phyloP scores from a whole-genome alignment of 148 eudicot genomes.

The Silene latifolia region DNA sequence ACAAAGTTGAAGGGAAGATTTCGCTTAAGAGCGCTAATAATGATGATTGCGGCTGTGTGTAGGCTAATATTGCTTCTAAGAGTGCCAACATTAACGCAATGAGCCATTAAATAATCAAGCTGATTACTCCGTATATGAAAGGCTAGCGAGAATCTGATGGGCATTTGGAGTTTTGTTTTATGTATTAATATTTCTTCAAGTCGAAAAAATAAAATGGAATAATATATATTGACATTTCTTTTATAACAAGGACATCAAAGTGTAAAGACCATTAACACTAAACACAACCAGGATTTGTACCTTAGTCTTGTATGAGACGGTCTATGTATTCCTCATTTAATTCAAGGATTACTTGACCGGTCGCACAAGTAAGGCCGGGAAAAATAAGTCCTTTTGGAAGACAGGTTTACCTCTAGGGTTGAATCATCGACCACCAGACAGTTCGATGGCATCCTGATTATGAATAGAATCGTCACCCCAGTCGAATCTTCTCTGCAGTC shows the following conservation, averaged over 20 bases:
- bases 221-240: too few species aligned
- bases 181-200: neutral
- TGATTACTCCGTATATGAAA: neutral
- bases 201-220: neutral
- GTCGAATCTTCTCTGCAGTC: conserved; percentile 69
- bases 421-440: conserved; percentile 78
- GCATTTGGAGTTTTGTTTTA: neutral
- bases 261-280: too few species aligned
- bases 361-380: too few species aligned
- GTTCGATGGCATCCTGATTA: conserved; percentile 72
- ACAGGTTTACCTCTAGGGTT: conserved; percentile 5
- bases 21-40: conserved; percentile 15
- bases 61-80: conserved; percentile 22
- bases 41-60: conserved; percentile 16
- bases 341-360: too few species aligned
- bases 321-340: too few species aligned
- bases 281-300: too few species aligned
- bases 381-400: neutral
- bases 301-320: too few species aligned
- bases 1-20: neutral
- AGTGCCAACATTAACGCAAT: neutral
- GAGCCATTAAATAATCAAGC: neutral
- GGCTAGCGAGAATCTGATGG: neutral
- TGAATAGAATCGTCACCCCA: conserved; percentile 80
- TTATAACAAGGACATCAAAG: too few species aligned